Evolutionary conservation across 345 rosid species (phyloP).

Genomic region (Stellera chamaejasme): DNA sequence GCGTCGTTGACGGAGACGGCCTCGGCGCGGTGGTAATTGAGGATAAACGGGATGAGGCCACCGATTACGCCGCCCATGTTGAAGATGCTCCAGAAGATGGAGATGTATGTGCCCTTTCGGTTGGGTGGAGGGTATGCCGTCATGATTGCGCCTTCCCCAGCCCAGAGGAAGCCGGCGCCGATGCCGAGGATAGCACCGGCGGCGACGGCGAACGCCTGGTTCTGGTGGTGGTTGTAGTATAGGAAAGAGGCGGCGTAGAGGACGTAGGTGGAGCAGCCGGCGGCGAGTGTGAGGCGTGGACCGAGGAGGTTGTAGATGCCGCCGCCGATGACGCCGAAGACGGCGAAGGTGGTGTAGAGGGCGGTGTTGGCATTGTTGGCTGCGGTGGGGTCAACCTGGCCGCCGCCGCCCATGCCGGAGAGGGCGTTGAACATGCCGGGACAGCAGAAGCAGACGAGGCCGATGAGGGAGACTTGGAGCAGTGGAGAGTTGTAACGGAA

Average conservation of each 20-base stretch:
- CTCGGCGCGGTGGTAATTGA: conserved; percentile 41
- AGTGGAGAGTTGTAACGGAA: conserved; percentile 75
- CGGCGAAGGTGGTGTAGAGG: conserved; percentile 47
- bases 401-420: conserved; percentile 96
- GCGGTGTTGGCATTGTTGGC: conserved; percentile 77
- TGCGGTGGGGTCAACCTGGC: conserved; percentile 75
- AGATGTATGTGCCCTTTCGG: conserved; percentile 76
- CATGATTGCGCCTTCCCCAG: conserved; percentile 92
- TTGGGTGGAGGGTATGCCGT: conserved; percentile 80
- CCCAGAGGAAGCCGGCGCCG: conserved; percentile 94
- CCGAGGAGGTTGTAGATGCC: conserved; percentile 55
- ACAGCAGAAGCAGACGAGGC: conserved; percentile 89
- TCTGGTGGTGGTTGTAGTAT: conserved; percentile 50
- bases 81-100: conserved; percentile 67
- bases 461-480: conserved; percentile 60
- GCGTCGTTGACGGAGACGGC: conserved; percentile 61
- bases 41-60: conserved; percentile 51
- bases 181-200: conserved; percentile 73
- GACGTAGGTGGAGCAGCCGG: conserved; percentile 74
- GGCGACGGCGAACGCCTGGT: conserved; percentile 43
- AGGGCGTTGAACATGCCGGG: conserved; percentile 98
- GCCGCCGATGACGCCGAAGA: conserved; percentile 50
- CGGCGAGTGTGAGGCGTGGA: conserved; percentile 55
- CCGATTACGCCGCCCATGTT: conserved; percentile 77
- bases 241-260: conserved; percentile 65